Percentiles rank a stretch among this genome's conserved stretches.
phyloP scores from a whole-genome alignment of 2,329 filamentous ascomycete genomes.

The Nothopassalora personata region DNA sequence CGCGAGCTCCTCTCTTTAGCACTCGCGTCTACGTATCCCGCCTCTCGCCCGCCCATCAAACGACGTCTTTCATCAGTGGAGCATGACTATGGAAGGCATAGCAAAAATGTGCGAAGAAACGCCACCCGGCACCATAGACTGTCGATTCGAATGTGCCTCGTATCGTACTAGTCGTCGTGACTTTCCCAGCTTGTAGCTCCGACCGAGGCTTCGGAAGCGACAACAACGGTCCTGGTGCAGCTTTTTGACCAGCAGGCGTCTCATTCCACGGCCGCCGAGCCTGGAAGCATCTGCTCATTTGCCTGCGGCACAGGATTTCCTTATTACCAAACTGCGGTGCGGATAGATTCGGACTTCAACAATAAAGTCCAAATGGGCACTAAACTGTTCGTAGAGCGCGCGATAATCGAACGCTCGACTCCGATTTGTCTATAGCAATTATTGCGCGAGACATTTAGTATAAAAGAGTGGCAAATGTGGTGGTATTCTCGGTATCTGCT shows the following conservation, averaged over 20 bases:
- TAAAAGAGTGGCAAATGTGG: too few relatives aligned
- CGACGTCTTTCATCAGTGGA: conserved; percentile 4
- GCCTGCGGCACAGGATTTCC: background rate
- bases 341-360: too few relatives aligned
- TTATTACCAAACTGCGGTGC: too few relatives aligned
- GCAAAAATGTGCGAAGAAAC: conserved; percentile 13
- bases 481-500: too few relatives aligned
- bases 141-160: conserved; percentile 10
- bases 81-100: background rate
- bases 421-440: too few relatives aligned
- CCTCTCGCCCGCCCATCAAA: background rate
- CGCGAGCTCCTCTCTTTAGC: conserved; percentile 7
- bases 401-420: too few relatives aligned
- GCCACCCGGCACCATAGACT: conserved; percentile 13
- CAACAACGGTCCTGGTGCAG: conserved; percentile 12
- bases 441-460: too few relatives aligned
- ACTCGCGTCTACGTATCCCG: background rate
- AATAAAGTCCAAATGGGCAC: too few relatives aligned
- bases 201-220: conserved; percentile 19
- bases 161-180: conserved; percentile 7
- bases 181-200: conserved; percentile 15
- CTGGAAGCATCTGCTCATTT: conserved; percentile 12
- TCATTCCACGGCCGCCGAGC: conserved; percentile 9
- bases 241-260: conserved; percentile 9
- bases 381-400: too few relatives aligned